phyloP scores from a whole-genome alignment of 805 yeast genomes.

The Kregervanrija delftensis region DNA sequence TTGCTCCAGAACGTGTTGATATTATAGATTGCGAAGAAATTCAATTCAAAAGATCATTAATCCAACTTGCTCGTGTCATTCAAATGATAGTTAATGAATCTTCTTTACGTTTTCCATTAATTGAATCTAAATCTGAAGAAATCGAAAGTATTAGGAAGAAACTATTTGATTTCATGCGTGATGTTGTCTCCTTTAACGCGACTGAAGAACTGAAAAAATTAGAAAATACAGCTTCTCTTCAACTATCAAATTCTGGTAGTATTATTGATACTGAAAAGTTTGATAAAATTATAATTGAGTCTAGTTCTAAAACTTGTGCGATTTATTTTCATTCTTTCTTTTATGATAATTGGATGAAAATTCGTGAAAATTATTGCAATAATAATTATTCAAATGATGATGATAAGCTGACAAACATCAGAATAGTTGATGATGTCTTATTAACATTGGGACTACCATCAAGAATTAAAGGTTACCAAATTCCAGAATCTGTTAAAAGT shows the following conservation, averaged over 20 bases:
- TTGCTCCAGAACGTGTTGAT: conserved; percentile 64
- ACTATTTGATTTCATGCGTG: conserved; percentile 35
- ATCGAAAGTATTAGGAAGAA: conserved; percentile 32
- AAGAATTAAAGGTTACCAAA: conserved; percentile 46
- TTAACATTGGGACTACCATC: conserved; percentile 53
- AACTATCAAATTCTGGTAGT: no score
- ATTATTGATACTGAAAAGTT: no score
- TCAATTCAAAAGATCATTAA: conserved; percentile 52
- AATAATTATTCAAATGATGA: conserved; percentile 11
- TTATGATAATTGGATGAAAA: conserved; percentile 39
- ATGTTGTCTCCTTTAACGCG: conserved; percentile 17
- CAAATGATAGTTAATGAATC: conserved; percentile 87
- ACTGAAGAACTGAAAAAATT: conserved; percentile 6
- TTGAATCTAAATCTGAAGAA: conserved; percentile 33
- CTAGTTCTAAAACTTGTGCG: conserved; percentile 1
- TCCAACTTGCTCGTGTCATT: conserved; percentile 73
- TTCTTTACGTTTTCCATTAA: conserved; percentile 57
- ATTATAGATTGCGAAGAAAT: conserved; percentile 14
- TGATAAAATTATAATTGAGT: neutral
- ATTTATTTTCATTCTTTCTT: conserved; percentile 38
- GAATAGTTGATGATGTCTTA: conserved; percentile 40
- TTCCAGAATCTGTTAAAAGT: conserved; percentile 46
- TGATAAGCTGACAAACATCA: conserved; percentile 24
- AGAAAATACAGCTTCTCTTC: neutral
- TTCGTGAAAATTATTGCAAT: conserved; percentile 18